Percentiles rank a stretch among this genome's conserved stretches.
Evolutionary conservation across 108 stramenopile species (phyloP).

Genomic region (Parietichytrium sp.): DNA sequence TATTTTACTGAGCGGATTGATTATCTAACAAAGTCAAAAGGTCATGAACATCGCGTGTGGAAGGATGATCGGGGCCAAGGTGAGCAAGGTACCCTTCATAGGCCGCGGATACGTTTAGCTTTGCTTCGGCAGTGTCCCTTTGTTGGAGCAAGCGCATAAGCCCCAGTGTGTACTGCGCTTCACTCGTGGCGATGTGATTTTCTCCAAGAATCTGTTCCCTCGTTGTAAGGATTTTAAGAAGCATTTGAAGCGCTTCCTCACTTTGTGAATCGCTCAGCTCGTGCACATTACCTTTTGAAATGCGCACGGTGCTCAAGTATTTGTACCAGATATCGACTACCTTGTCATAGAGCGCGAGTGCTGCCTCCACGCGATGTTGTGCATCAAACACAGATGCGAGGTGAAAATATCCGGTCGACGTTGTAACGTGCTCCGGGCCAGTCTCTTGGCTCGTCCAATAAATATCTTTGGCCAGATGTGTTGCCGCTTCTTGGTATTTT

Average conservation of each 20-base stretch:
- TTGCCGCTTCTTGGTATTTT: constrained; percentile 53
- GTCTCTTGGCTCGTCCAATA: constrained; percentile 54
- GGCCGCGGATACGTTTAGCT: constrained; percentile 42
- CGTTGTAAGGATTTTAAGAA: constrained; percentile 49
- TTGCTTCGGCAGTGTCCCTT: constrained; percentile 43
- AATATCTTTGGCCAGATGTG: constrained; percentile 56
- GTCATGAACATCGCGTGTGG: constrained; percentile 47
- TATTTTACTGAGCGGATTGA: no score
- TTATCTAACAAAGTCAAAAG: no score
- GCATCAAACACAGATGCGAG: constrained; percentile 59
- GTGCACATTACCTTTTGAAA: constrained; percentile 44
- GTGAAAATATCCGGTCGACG: constrained; percentile 60
- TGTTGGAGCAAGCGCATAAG: constrained; percentile 52
- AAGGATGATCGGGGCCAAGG: constrained; percentile 55
- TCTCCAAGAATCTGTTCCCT: constrained; percentile 58
- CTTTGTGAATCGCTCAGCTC: constrained; percentile 49
- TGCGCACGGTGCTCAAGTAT: constrained; percentile 50
- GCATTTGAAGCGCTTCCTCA: constrained; percentile 56
- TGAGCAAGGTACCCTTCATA: constrained; percentile 48
- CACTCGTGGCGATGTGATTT: constrained; percentile 60
- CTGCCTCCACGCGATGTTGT: constrained; percentile 55
- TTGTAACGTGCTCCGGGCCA: constrained; percentile 62
- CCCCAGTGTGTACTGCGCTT: constrained; percentile 60
- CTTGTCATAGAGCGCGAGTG: constrained; percentile 65
- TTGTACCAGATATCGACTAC: constrained; percentile 69